Evolutionary conservation across 345 rosid genomes (phyloP).

Genomic region (Eucalyptus shirleyi): DNA sequence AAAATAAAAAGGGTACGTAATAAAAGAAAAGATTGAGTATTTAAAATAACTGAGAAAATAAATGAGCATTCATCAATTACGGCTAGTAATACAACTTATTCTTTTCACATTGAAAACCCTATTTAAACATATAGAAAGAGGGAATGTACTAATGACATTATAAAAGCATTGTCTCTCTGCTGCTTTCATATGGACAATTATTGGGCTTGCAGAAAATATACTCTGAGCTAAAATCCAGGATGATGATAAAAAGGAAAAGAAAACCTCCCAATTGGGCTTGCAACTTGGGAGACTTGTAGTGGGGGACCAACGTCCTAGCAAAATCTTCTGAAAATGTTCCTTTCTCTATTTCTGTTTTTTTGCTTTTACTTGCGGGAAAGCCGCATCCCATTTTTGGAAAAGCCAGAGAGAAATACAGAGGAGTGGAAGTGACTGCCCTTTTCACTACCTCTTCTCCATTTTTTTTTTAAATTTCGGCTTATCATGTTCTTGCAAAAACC

Average conservation of each 20-base stretch:
- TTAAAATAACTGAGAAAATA: background rate
- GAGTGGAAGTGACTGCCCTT: background rate
- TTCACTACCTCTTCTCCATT: background rate
- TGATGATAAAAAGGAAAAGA: background rate
- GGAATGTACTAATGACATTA: background rate
- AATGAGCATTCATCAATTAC: background rate
- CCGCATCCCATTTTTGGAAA: background rate
- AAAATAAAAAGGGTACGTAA: background rate
- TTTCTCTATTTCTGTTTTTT: background rate
- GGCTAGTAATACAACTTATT: background rate
- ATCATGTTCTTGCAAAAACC: background rate
- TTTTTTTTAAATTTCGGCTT: background rate
- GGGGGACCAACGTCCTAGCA: background rate
- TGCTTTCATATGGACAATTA: background rate
- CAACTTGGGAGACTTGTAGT: background rate
- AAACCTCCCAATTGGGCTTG: background rate
- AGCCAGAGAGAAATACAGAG: background rate
- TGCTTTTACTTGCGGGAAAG: background rate
- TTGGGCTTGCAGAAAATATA: background rate
- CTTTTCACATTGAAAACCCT: background rate
- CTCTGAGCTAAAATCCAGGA: background rate
- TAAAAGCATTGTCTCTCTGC: background rate
- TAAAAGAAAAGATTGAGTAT: background rate
- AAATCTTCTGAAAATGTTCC: background rate
- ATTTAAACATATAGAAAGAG: background rate